Conservation (phyloP, 306 rosid species). For the Gastrolobium villosum region DNA sequence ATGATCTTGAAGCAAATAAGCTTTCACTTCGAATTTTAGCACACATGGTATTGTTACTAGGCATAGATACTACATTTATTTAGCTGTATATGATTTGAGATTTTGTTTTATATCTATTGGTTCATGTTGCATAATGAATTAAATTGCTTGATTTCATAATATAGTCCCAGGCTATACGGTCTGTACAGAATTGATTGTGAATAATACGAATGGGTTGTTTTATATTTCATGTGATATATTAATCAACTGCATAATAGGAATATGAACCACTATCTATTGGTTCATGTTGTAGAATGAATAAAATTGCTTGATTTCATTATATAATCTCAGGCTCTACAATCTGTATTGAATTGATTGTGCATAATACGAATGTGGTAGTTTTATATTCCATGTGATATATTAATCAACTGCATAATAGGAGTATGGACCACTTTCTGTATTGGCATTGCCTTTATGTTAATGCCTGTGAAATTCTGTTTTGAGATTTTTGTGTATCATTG, state of each 20-base stretch:
- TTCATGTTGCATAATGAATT: constrained; percentile 22
- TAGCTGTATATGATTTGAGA: constrained; percentile 6
- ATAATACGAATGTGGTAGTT: neutral
- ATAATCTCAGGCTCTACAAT: constrained; percentile 10
- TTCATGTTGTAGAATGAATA: constrained; percentile 22
- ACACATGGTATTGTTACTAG: constrained; percentile 63
- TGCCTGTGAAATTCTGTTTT: constrained; percentile 22
- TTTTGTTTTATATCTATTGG: constrained; percentile 29
- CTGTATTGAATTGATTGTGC: constrained; percentile 29
- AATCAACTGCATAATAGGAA: constrained; percentile 30
- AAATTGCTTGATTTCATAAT: constrained; percentile 20
- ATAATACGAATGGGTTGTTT: constrained; percentile 9
- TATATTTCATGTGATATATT: constrained; percentile 15
- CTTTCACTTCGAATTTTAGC: constrained; percentile 86
- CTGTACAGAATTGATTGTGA: constrained; percentile 28
- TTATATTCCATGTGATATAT: neutral
- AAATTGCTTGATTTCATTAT: constrained; percentile 19
- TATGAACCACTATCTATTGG: constrained; percentile 23
- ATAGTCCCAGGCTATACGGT: constrained; percentile 7
- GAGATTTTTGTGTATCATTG: neutral
- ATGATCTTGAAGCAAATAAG: constrained; percentile 90
- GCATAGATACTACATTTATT: constrained; percentile 41
- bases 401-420: neutral
- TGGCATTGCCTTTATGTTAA: constrained; percentile 2
- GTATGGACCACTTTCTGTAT: constrained; percentile 22